A percentile compares a stretch with the other conserved stretches of the same genome.
These are phyloP conservation scores for Phoenix roebelenii DNA, from an alignment of 176 grass and related monocot species.

Conservation along the genomic window DNA sequence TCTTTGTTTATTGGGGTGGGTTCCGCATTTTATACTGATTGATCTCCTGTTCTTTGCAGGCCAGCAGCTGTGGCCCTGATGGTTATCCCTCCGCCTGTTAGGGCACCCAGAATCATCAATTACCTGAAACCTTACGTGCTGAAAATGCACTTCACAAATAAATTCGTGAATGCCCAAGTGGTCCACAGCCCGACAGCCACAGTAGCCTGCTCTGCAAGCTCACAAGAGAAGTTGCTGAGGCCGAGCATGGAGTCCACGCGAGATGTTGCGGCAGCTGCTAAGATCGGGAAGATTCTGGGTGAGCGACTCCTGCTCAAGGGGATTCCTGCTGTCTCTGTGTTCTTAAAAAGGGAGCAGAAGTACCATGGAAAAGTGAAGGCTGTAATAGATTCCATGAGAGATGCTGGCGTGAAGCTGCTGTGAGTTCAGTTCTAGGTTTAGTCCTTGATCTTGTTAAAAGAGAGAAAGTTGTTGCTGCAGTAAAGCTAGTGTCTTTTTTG, in stretches of 20 bases:
- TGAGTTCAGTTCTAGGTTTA: background rate
- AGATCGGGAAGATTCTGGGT: constrained; percentile 68
- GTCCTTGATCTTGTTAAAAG: too few species aligned
- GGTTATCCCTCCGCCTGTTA: constrained; percentile 64
- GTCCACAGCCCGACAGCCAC: constrained; percentile 57
- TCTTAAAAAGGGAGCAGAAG: constrained; percentile 65
- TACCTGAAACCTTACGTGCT: constrained; percentile 67
- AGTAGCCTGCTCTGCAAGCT: constrained; percentile 50
- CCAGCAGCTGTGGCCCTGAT: constrained; percentile 3
- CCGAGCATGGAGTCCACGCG: constrained; percentile 54
- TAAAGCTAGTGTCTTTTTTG: too few species aligned
- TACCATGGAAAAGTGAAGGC: constrained; percentile 82
- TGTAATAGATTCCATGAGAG: constrained; percentile 61
- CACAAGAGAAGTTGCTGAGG: constrained; percentile 61
- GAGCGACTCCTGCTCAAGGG: constrained; percentile 66
- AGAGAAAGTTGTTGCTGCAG: too few species aligned
- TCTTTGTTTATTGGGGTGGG: too few species aligned
- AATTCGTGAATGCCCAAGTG: constrained; percentile 56
- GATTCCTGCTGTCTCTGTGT: constrained; percentile 65
- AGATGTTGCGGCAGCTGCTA: constrained; percentile 51
- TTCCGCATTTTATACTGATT: too few species aligned
- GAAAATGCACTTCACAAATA: constrained; percentile 79
- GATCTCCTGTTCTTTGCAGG: too few species aligned
- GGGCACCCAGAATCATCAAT: constrained; percentile 38
- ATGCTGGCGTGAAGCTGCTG: constrained; percentile 58